These are phyloP conservation scores for Corymbia calophylla DNA, from an alignment of 441 rosid genomes.

Conservation along the genomic window DNA sequence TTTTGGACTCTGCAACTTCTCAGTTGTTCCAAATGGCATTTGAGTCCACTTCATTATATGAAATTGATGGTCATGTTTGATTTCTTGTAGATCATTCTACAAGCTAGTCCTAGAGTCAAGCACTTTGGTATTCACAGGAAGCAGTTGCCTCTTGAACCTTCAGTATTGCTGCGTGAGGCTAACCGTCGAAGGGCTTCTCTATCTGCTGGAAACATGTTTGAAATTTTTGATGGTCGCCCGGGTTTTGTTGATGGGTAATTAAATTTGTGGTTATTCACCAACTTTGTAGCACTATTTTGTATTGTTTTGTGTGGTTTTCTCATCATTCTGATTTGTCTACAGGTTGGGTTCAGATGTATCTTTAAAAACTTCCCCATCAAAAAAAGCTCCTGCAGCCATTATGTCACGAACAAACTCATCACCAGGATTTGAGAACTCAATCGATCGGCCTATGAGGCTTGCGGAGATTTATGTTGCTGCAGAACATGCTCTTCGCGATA, in stretches of 20 bases:
- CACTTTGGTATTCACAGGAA: slow-evolving; percentile 89
- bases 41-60: background rate
- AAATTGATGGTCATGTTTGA: background rate
- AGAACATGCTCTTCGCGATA: slow-evolving; percentile 68
- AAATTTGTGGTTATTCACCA: background rate
- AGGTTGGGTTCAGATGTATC: slow-evolving; percentile 76
- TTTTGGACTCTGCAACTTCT: background rate
- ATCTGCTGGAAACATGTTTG: slow-evolving; percentile 89
- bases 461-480: slow-evolving; percentile 97
- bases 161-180: slow-evolving; percentile 93
- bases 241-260: slow-evolving; percentile 72
- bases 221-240: slow-evolving; percentile 62
- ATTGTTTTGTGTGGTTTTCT: slow-evolving; percentile 1
- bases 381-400: slow-evolving; percentile 35
- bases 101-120: slow-evolving; percentile 60
- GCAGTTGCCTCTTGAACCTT: slow-evolving; percentile 94
- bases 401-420: slow-evolving; percentile 80
- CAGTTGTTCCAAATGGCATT: background rate
- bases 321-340: slow-evolving; percentile 36
- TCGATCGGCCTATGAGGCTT: slow-evolving; percentile 95
- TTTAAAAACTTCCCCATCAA: slow-evolving; percentile 35
- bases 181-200: slow-evolving; percentile 96
- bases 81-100: slow-evolving; percentile 65
- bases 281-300: background rate
- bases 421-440: slow-evolving; percentile 82